phyloP scores from a whole-genome alignment of 306 rosid genomes.

The Cercis canadensis region DNA sequence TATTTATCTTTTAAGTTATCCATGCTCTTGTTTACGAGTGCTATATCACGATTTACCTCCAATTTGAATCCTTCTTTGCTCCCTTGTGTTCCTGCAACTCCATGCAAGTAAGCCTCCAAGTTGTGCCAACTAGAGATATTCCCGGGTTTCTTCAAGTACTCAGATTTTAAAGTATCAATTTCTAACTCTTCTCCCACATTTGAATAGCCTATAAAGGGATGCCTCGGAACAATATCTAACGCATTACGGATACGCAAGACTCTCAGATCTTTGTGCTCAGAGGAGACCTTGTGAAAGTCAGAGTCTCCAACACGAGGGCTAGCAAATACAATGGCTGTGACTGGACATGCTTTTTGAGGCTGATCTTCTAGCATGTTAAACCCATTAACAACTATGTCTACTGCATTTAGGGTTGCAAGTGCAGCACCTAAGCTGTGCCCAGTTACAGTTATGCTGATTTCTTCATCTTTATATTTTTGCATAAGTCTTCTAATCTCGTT shows the following conservation, averaged over 20 bases:
- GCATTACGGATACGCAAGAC: constrained; percentile 51
- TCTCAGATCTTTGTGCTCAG: constrained; percentile 39
- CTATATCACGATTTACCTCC: constrained; percentile 62
- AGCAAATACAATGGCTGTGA: constrained; percentile 61
- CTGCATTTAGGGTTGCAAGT: constrained; percentile 62
- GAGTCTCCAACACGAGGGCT: constrained; percentile 66
- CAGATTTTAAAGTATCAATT: constrained; percentile 56
- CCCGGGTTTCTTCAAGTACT: constrained; percentile 57
- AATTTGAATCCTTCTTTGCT: constrained; percentile 52
- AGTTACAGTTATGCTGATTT: constrained; percentile 64
- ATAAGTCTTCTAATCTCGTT: constrained; percentile 57
- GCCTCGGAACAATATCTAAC: constrained; percentile 58
- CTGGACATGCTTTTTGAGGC: constrained; percentile 55
- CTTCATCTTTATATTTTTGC: constrained; percentile 62
- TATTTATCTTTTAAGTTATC: constrained; percentile 59
- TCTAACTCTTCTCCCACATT: constrained; percentile 64
- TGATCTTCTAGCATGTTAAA: constrained; percentile 43
- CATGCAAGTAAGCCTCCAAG: constrained; percentile 75
- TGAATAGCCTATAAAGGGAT: constrained; percentile 41
- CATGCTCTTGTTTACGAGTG: constrained; percentile 49
- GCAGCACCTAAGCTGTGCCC: constrained; percentile 87
- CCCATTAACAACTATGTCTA: constrained; percentile 60
- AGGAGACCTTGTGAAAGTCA: constrained; percentile 38
- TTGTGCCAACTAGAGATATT: constrained; percentile 51
- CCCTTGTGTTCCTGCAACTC: constrained; percentile 78